These are phyloP conservation scores for Phoma herbarum DNA, from an alignment of 2,329 filamentous ascomycete species.

Conservation along the genomic window DNA sequence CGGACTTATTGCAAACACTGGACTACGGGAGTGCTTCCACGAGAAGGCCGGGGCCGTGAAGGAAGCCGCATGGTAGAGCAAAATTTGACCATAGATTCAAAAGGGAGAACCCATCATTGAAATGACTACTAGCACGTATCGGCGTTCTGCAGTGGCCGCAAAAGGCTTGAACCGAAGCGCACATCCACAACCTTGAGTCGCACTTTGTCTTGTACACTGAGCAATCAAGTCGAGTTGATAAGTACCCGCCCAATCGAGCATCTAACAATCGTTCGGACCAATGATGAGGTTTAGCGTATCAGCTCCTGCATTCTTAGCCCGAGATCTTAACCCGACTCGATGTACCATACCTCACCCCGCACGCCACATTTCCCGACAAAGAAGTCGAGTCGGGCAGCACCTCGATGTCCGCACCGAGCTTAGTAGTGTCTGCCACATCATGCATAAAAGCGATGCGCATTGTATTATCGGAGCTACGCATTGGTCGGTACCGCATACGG, in stretches of 20 bases:
- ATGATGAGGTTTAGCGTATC: conserved; percentile 17
- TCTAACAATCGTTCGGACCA: conserved; percentile 7
- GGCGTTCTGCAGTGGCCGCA: conserved; percentile 6
- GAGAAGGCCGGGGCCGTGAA: conserved; percentile 9
- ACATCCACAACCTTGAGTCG: conserved; percentile 1
- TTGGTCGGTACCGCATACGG: conserved; percentile 13
- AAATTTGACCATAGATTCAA: background rate
- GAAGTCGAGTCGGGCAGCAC: conserved; percentile 6
- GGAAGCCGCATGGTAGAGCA: background rate
- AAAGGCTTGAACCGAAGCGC: background rate
- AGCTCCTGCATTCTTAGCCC: conserved; percentile 19
- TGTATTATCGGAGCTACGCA: conserved; percentile 10
- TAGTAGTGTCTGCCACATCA: conserved; percentile 9
- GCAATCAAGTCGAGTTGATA: background rate
- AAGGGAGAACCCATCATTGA: background rate
- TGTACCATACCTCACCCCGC: conserved; percentile 16
- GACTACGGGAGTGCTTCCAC: conserved; percentile 33
- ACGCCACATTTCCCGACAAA: conserved; percentile 13
- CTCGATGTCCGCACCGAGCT: conserved; percentile 3
- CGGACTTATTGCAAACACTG: conserved; percentile 37
- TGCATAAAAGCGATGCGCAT: conserved; percentile 12
- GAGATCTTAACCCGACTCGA: conserved; percentile 23
- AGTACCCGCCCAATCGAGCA: background rate
- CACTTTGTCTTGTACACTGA: background rate
- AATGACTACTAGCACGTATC: background rate